Conservation (phyloP, 2,329 filamentous ascomycete species). For the Aspergillus neotritici region DNA sequence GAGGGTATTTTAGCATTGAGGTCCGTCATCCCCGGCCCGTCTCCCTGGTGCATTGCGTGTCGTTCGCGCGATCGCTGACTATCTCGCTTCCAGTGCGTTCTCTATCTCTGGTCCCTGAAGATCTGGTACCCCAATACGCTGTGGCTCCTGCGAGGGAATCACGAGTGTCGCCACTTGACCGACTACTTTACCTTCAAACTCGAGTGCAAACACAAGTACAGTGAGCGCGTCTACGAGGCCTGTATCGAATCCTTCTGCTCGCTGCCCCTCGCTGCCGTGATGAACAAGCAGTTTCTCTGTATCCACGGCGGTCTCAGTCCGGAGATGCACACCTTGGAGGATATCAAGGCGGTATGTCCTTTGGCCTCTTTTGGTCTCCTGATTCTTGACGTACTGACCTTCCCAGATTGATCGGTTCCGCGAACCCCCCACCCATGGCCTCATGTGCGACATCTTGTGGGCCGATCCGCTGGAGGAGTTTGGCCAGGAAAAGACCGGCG, state of each 20-base stretch:
- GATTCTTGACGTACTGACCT: too few relatives aligned
- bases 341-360: conserved; percentile 71
- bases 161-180: conserved; percentile 97
- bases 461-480: conserved; percentile 97
- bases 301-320: conserved; percentile 96
- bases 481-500: conserved; percentile 95
- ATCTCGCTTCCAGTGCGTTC: conserved; percentile 61
- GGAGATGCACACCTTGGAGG: conserved; percentile 91
- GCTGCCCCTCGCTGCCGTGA: conserved; percentile 86
- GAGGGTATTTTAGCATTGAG: conserved; percentile 98
- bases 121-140: conserved; percentile 98
- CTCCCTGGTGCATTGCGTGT: neutral
- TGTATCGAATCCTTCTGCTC: conserved; percentile 98
- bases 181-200: conserved; percentile 99
- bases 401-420: conserved; percentile 88
- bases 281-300: conserved; percentile 99
- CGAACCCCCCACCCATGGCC: conserved; percentile 90
- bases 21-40: conserved; percentile 33
- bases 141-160: conserved; percentile 95
- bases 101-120: conserved; percentile 97
- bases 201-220: conserved; percentile 99
- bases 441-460: conserved; percentile 99
- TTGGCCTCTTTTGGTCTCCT: neutral
- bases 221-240: conserved; percentile 89
- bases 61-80: conserved; percentile 7